Percentiles rank a stretch among this genome's conserved stretches.
Evolutionary conservation across 352 stramenopile genomes (phyloP).

Genomic region (Globisporangium iwayamae): DNA sequence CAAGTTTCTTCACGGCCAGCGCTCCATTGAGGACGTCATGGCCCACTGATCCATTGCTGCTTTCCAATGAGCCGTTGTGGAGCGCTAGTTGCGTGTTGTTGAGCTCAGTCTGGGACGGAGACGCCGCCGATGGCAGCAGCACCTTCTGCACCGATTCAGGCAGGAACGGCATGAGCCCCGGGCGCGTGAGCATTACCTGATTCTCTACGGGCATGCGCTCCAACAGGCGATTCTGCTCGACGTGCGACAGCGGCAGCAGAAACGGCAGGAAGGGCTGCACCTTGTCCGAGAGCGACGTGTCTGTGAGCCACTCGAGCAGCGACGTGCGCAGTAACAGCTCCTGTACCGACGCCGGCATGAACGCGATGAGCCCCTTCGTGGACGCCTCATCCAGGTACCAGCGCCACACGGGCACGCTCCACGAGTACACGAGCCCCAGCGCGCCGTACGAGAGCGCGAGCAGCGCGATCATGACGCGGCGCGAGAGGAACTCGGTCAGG

Average conservation of each 20-base stretch:
- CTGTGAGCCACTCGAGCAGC: constrained; percentile 80
- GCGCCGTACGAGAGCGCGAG: constrained; percentile 62
- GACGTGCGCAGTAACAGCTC: constrained; percentile 68
- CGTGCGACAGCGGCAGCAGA: constrained; percentile 59
- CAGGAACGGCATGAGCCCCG: constrained; percentile 63
- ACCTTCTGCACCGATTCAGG: constrained; percentile 51
- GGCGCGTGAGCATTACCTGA: constrained; percentile 70
- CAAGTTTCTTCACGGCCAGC: constrained; percentile 18
- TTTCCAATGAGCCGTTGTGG: not conserved
- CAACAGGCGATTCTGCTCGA: constrained; percentile 66
- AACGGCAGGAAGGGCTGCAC: constrained; percentile 73
- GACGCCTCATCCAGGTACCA: constrained; percentile 70
- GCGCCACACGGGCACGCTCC: constrained; percentile 69
- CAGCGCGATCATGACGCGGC: constrained; percentile 66
- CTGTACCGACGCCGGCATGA: constrained; percentile 56
- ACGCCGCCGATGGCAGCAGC: constrained; percentile 34
- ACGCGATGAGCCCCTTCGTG: constrained; percentile 50
- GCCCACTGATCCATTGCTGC: not conserved
- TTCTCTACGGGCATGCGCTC: constrained; percentile 64
- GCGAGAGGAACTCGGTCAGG: constrained; percentile 72
- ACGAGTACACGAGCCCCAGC: constrained; percentile 70
- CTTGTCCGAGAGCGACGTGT: constrained; percentile 68
- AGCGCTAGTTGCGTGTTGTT: constrained; percentile 9
- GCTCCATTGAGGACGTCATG: not conserved
- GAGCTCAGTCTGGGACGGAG: not conserved